Evolutionary conservation across 495 filamentous ascomycete species (phyloP).

Genomic region (Cercophora newfieldiana): DNA sequence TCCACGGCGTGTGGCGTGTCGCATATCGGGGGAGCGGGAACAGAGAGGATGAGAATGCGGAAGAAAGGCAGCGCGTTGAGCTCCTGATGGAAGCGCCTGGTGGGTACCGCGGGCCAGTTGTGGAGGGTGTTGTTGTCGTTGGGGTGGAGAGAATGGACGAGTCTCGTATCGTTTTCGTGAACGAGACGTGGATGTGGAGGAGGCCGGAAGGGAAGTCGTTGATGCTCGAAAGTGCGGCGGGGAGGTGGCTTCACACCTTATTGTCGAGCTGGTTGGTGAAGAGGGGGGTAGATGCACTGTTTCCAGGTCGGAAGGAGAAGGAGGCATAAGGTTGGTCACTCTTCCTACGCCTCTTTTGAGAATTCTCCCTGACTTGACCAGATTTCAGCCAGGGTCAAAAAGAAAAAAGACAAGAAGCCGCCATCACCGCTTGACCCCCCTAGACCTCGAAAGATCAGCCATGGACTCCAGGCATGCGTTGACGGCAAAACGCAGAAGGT

Average conservation of each 20-base stretch:
- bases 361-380: too few relatives aligned
- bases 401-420: too few relatives aligned
- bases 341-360: too few relatives aligned
- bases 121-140: constrained; percentile 29
- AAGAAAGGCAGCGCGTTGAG: constrained; percentile 20
- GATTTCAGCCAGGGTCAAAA: too few relatives aligned
- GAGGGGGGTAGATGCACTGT: constrained; percentile 31
- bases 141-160: constrained; percentile 21
- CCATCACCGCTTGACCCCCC: too few relatives aligned
- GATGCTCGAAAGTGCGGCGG: constrained; percentile 28
- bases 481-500: too few relatives aligned
- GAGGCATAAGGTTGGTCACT: neutral
- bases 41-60: neutral
- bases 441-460: too few relatives aligned
- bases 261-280: constrained; percentile 36
- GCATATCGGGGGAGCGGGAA: constrained; percentile 1
- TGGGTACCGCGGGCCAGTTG: constrained; percentile 30
- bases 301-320: neutral
- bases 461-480: too few relatives aligned
- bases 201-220: constrained; percentile 20
- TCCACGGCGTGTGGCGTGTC: constrained; percentile 33
- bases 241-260: constrained; percentile 30
- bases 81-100: constrained; percentile 30
- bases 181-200: constrained; percentile 40
- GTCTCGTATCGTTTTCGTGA: constrained; percentile 25